Conservation (phyloP, 106 monocot genomes). For the Allium sativum region DNA sequence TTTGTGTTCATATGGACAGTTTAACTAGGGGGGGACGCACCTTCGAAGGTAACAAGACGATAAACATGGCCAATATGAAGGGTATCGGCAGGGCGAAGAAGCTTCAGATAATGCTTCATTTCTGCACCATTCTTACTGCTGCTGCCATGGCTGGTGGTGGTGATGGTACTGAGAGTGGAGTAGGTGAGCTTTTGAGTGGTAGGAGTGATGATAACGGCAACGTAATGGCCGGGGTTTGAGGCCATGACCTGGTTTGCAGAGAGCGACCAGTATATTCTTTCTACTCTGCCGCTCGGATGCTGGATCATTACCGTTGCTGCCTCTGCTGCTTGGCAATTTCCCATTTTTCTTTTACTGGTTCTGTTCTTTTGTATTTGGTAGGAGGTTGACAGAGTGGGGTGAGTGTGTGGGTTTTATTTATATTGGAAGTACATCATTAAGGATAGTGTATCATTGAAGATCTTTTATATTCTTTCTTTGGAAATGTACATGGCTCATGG, state of each 20-base stretch:
- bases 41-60: constrained; percentile 45
- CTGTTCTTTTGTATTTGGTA: not conserved
- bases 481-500: too few relatives aligned
- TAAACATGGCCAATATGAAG: constrained; percentile 43
- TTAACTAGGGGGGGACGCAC: constrained; percentile 2
- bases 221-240: constrained; percentile 53
- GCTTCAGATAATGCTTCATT: constrained; percentile 34
- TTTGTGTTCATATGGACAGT: too few relatives aligned
- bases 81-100: constrained; percentile 44
- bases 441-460: not conserved
- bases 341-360: constrained; percentile 19
- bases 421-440: not conserved
- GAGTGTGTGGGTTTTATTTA: not conserved
- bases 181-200: not conserved
- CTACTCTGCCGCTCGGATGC: constrained; percentile 27
- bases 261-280: constrained; percentile 34
- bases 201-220: constrained; percentile 28
- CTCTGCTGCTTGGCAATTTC: constrained; percentile 51
- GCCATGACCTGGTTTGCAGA: constrained; percentile 45
- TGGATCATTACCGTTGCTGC: constrained; percentile 46
- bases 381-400: not conserved
- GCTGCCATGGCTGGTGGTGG: too few relatives aligned
- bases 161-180: not conserved
- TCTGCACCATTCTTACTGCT: not conserved
- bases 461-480: not conserved